Evolutionary conservation across 805 yeast genomes (phyloP).

Genomic region (Candida maltosa): DNA sequence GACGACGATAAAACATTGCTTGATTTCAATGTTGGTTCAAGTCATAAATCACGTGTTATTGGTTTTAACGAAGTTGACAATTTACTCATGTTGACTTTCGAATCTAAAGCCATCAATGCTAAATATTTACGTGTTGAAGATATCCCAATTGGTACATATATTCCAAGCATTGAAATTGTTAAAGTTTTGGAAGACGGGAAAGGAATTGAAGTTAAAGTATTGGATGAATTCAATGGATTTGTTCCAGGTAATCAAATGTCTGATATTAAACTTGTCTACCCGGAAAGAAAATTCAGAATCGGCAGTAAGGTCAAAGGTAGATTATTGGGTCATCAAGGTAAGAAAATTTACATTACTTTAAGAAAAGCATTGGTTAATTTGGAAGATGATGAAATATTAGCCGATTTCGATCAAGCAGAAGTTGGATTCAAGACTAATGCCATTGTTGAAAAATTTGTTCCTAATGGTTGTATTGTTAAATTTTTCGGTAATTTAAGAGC

Average conservation of each 20-base stretch:
- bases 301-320: slow-evolving; percentile 81
- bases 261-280: slow-evolving; percentile 79
- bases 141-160: slow-evolving; percentile 69
- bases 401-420: slow-evolving; percentile 34
- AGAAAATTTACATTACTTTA: slow-evolving; percentile 60
- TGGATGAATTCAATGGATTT: slow-evolving; percentile 65
- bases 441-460: slow-evolving; percentile 66
- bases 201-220: slow-evolving; percentile 67
- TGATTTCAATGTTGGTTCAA: slow-evolving; percentile 60
- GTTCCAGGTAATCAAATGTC: slow-evolving; percentile 78
- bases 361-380: slow-evolving; percentile 79
- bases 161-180: slow-evolving; percentile 50
- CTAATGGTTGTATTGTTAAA: slow-evolving; percentile 77
- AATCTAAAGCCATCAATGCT: slow-evolving; percentile 60
- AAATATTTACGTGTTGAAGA: slow-evolving; percentile 68
- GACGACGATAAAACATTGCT: slow-evolving; percentile 43
- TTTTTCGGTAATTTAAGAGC: slow-evolving; percentile 80
- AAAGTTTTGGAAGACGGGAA: slow-evolving; percentile 52
- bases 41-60: slow-evolving; percentile 73
- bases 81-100: slow-evolving; percentile 62
- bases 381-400: slow-evolving; percentile 52
- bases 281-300: slow-evolving; percentile 86
- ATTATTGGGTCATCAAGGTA: slow-evolving; percentile 51
- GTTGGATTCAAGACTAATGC: slow-evolving; percentile 61
- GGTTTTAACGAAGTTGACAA: slow-evolving; percentile 69